Base-by-base conservation (phyloP, 495 filamentous ascomycete species). In the Penicillium manginii region DNA sequence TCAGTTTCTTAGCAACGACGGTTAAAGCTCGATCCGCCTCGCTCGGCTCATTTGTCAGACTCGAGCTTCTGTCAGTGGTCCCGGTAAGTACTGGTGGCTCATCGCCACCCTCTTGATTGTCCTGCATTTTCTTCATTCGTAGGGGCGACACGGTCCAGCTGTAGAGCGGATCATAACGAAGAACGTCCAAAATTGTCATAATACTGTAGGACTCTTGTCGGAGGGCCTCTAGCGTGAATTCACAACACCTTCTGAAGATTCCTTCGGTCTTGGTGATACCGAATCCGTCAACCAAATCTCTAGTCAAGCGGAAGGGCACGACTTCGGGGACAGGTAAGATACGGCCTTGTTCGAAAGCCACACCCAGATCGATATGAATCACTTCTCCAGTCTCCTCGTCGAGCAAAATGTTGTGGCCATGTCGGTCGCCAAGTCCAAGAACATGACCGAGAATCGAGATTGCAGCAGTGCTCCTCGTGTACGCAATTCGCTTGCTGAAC, bases 241-340 rank as follows among this genome's bases (percentile, higher is more conserved):
- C 96, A 73, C 96, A 98, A 72, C 96, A 98, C 21, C 94, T 83
- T 11, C 93, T 86, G 77, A 97, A 98, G 2, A 97, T 91, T 8
- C 94, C 94, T 74, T 98, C 94, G 0, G 92, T 97, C 63, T 89
- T 89, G 32, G 91, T 96, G 61, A 97, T 91, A 19, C 94, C 94
- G 88, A 98, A 97, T 19, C 91, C 94, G 68, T 98, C 96, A 12
- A 98, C 91, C 29, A 98, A 85, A 69, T 98, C 94, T 21, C 94
- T 82, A n/a, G 94, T 97, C 57, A 98, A 74, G 4, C 94, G 84
- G 78, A 98, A 98, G 0, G 94, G 94, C 0, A 98, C 93, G 0
- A 96, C 87, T 74, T 98, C 94, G 0, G 94, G 96, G 0, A 98
- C 87, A 0, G 92, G 94, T 0, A 98, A 79, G 11, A 98, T 84